Evolutionary conservation across 208 protist species (phyloP).

Genomic region (Sergeia podlipaevii): DNA sequence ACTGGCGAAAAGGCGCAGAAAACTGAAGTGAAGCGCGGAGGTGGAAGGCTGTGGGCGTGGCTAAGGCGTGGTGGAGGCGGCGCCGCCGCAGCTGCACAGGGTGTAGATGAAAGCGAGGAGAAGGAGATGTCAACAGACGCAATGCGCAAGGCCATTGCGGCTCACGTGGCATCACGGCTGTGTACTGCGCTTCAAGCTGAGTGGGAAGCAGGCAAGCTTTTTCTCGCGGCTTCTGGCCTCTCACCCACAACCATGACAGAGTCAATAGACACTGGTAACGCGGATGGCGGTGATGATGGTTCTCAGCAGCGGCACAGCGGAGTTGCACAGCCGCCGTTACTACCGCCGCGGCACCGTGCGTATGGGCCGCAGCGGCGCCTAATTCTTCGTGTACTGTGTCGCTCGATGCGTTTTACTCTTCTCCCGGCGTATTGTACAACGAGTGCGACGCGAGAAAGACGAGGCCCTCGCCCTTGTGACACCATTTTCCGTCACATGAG

Average conservation of each 20-base stretch:
- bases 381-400: constrained; percentile 6
- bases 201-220: constrained; percentile 1
- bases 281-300: background rate
- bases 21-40: background rate
- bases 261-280: background rate
- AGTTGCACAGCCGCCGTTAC: no score
- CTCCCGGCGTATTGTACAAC: constrained; percentile 10
- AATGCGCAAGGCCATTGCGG: no score
- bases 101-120: no score
- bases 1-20: background rate
- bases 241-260: background rate
- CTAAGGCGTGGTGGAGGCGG: constrained; percentile 7
- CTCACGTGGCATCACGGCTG: no score
- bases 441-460: background rate
- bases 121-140: no score
- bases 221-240: constrained; percentile 1
- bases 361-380: background rate
- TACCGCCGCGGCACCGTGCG: no score
- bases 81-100: background rate
- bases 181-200: constrained; percentile 4
- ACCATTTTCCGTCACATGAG: constrained; percentile 20
- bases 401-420: constrained; percentile 1
- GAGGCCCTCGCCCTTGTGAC: no score
- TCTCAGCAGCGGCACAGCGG: no score
- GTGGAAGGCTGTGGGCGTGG: constrained; percentile 14